These are phyloP conservation scores for Lathyrus sativus DNA, from an alignment of 306 rosid genomes.

Conservation along the genomic window DNA sequence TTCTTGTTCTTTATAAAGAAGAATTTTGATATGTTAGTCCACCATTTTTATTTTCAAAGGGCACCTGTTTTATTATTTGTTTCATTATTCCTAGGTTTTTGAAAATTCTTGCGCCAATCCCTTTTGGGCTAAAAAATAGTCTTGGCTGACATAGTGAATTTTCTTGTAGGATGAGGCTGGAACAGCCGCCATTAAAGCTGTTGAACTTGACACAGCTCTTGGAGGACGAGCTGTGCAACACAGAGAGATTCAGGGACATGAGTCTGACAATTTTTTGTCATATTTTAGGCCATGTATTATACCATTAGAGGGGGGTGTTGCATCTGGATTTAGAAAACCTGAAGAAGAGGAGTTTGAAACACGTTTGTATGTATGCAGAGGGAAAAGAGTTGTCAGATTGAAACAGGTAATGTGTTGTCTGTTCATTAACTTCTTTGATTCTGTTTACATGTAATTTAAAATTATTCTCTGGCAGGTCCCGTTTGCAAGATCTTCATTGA, in stretches of 20 bases:
- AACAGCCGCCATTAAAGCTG: conserved; percentile 92
- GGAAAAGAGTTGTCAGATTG: conserved; percentile 94
- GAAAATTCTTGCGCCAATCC: not conserved
- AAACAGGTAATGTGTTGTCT: conserved; percentile 65
- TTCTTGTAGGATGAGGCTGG: conserved; percentile 91
- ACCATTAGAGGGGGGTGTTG: conserved; percentile 92
- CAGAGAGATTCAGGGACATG: conserved; percentile 94
- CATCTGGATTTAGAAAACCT: conserved; percentile 81
- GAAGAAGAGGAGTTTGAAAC: conserved; percentile 84
- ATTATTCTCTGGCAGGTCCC: conserved; percentile 70
- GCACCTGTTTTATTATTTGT: conserved; percentile 22
- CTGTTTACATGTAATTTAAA: conserved; percentile 31
- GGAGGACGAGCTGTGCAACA: conserved; percentile 98
- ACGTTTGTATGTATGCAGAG: conserved; percentile 75
- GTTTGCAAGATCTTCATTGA: conserved; percentile 92
- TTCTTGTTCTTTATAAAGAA: not conserved
- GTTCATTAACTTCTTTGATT: conserved; percentile 29
- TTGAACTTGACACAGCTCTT: conserved; percentile 88
- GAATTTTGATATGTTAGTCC: conserved; percentile 27
- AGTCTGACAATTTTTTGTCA: conserved; percentile 92
- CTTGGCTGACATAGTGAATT: conserved; percentile 33
- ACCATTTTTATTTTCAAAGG: conserved; percentile 15
- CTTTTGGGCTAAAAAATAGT: conserved; percentile 14
- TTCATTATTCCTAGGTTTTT: conserved; percentile 24
- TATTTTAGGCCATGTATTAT: conserved; percentile 92